These are phyloP conservation scores for Amaranthus cruentus DNA, from an alignment of 148 eudicot genomes.

Conservation along the genomic window DNA sequence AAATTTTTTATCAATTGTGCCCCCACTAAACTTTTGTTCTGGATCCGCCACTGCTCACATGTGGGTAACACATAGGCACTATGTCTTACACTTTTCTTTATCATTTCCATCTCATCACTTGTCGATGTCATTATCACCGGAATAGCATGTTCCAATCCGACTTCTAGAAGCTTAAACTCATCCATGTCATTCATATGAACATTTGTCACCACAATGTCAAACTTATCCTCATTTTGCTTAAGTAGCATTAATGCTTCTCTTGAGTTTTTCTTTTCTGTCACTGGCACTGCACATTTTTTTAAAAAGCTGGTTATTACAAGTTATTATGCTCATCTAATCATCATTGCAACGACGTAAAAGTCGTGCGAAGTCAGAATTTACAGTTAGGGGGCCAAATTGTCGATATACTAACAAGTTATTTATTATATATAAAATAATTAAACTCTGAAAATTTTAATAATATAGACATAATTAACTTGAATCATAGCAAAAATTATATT, in stretches of 20 bases:
- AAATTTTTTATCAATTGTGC: too few relatives aligned
- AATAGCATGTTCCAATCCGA: conserved; percentile 20
- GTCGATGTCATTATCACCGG: conserved; percentile 35
- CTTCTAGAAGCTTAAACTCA: conserved; percentile 31
- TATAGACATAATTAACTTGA: too few relatives aligned
- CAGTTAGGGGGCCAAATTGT: too few relatives aligned
- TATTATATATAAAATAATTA: too few relatives aligned
- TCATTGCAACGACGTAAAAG: too few relatives aligned
- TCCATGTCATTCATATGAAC: conserved; percentile 27
- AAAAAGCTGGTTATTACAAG: not conserved
- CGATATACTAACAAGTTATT: too few relatives aligned
- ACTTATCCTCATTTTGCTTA: conserved; percentile 23
- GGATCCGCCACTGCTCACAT: too few relatives aligned
- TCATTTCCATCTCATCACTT: not conserved
- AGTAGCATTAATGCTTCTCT: conserved; percentile 30
- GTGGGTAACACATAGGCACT: conserved; percentile 19
- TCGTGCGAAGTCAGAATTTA: too few relatives aligned
- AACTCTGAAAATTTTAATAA: too few relatives aligned
- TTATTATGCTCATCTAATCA: too few relatives aligned
- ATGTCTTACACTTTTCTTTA: conserved; percentile 20
- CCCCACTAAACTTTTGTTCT: too few relatives aligned
- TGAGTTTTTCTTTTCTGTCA: conserved; percentile 20
- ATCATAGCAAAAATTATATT: too few relatives aligned
- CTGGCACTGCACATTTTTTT: conserved; percentile 14
- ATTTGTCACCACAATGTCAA: conserved; percentile 36